Base-by-base conservation (phyloP, 345 rosid species). In the Hibiscus mutabilis region DNA sequence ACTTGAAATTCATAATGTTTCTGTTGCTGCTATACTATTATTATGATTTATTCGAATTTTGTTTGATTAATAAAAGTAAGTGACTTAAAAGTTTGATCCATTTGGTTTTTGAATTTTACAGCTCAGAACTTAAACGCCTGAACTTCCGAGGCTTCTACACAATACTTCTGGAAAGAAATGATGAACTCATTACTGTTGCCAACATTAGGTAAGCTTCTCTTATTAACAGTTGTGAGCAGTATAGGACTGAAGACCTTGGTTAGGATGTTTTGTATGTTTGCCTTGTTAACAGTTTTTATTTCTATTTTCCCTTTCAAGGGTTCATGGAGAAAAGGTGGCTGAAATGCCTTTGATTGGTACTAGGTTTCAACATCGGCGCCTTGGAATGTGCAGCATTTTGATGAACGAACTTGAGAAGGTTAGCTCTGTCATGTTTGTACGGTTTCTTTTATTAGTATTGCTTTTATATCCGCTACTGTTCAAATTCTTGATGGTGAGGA, bases 91-190 rank as follows among this genome's bases (percentile, higher is more conserved):
- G 35, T 47, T 15, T 67, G 72, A 42, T 42, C 60, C 60, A 60
- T 42, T 37, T 6, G 51, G 24, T 14, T 68, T 68, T 64, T 37
- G 49, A 68, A 66, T 70, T 72, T 77, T 72, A 64, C 82, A 91
- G 92, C 80, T 91, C 91, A 31, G 73, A 85, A 61, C 84, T 86
- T 44, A 86, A 82, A 62, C 89, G 96, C 63, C 68, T 87, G 74
- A 86, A 91, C 82, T 91, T 86, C 78, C 83, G 22, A 76, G 97
- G 96, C 68, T 93, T 93, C 81, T 89, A 91, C 72, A 88, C 92
- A 0, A 78, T 89, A 66, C 81, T 89, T 71, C 67, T 91, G 83
- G 94, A 93, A 82, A 88, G 69, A 70, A 73, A 88, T 40, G 94
- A 89, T 66, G 97, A 86, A 81, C 19, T 89, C 68, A 73, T 91